Evolutionary conservation across 2,329 filamentous ascomycete genomes (phyloP).

Genomic region (Aspergillus luchuensis): DNA sequence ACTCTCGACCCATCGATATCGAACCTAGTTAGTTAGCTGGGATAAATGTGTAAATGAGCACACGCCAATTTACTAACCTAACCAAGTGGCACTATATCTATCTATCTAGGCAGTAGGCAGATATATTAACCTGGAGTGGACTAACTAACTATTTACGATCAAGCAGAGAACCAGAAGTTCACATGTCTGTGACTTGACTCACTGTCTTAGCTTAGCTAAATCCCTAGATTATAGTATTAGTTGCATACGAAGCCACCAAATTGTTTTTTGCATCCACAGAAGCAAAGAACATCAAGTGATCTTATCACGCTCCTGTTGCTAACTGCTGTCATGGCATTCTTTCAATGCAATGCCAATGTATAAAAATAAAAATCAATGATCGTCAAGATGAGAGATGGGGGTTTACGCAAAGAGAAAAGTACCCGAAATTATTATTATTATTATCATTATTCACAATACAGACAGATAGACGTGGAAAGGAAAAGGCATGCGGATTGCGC

Average conservation of each 20-base stretch:
- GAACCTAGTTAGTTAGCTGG: too few relatives aligned
- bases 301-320: background rate
- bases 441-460: too few relatives aligned
- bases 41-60: background rate
- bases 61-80: background rate
- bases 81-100: background rate
- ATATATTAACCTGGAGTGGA: background rate
- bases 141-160: background rate
- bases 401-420: too few relatives aligned
- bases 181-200: background rate
- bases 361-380: slow-evolving; percentile 5
- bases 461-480: slow-evolving; percentile 3
- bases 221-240: too few relatives aligned
- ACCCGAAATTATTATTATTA: too few relatives aligned
- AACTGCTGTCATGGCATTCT: slow-evolving; percentile 2
- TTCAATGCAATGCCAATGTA: too few relatives aligned
- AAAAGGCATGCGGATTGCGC: background rate
- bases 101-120: background rate
- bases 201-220: too few relatives aligned
- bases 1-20: background rate
- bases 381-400: background rate
- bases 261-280: background rate
- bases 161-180: background rate
- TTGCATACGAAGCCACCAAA: too few relatives aligned
- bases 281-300: slow-evolving; percentile 17